These are phyloP conservation scores for Zymoseptoria tritici DNA, from an alignment of 2,329 filamentous ascomycete genomes.

Conservation along the genomic window DNA sequence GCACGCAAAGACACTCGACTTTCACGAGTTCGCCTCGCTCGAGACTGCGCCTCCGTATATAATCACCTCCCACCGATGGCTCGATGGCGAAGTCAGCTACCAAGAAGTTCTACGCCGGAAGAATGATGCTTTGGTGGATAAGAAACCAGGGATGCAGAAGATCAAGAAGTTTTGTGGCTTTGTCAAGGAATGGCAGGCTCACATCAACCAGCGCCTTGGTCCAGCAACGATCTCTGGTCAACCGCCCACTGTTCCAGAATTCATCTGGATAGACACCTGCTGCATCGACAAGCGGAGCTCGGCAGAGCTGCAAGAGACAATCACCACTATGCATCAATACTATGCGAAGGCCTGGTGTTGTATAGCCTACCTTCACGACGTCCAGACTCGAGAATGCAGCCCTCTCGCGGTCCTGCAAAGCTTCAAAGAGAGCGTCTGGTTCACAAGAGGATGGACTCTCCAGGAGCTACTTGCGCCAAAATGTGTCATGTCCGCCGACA, in stretches of 20 bases:
- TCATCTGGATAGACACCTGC: slow-evolving; percentile 17
- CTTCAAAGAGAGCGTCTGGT: slow-evolving; percentile 15
- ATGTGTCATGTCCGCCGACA: slow-evolving; percentile 9
- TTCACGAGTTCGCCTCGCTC: slow-evolving; percentile 1
- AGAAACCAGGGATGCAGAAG: slow-evolving; percentile 6
- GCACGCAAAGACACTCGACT: not conserved
- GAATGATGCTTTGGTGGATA: not conserved
- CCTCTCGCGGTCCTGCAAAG: not conserved
- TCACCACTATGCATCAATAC: slow-evolving; percentile 17
- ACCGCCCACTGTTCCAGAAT: not conserved
- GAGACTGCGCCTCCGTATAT: slow-evolving; percentile 6
- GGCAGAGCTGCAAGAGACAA: slow-evolving; percentile 12
- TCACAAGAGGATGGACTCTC: slow-evolving; percentile 3
- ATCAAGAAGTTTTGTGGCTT: slow-evolving; percentile 4
- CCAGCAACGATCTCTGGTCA: too few relatives aligned
- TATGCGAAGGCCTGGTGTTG: slow-evolving; percentile 10
- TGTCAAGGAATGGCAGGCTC: not conserved
- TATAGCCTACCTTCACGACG: slow-evolving; percentile 10
- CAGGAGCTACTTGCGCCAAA: slow-evolving; percentile 20
- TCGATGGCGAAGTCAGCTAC: slow-evolving; percentile 7
- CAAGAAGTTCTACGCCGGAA: slow-evolving; percentile 6
- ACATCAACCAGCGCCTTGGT: not conserved
- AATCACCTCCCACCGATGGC: slow-evolving; percentile 14
- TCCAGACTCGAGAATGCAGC: not conserved
- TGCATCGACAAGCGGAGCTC: slow-evolving; percentile 17